Conservation (phyloP, 2,329 filamentous ascomycete genomes). For the Alternaria arbusti region DNA sequence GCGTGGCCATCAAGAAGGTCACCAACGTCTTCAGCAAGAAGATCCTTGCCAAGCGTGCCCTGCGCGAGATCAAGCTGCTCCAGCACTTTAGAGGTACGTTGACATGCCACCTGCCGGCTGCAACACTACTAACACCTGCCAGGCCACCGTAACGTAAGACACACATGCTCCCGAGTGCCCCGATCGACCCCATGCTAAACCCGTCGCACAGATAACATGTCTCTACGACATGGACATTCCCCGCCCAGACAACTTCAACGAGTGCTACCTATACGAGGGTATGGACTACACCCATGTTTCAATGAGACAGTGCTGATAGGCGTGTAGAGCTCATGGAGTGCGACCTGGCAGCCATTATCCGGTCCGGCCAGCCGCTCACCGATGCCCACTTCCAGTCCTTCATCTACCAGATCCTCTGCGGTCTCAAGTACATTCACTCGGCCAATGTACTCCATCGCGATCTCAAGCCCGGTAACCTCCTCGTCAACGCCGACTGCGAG, state of each 20-base stretch:
- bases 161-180: constrained; percentile 57
- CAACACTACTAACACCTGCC: constrained; percentile 28
- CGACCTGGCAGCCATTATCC: constrained; percentile 95
- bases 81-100: constrained; percentile 81
- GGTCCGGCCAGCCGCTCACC: constrained; percentile 94
- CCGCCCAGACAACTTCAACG: constrained; percentile 96
- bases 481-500: constrained; percentile 99
- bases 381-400: constrained; percentile 99
- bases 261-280: constrained; percentile 99
- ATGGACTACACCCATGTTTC: constrained; percentile 3
- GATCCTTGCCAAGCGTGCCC: constrained; percentile 95
- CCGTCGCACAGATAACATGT: constrained; percentile 80
- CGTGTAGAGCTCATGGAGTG: constrained; percentile 94
- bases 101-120: neutral
- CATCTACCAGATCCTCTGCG: constrained; percentile 99
- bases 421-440: constrained; percentile 98
- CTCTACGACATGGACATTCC: constrained; percentile 99
- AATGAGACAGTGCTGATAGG: constrained; percentile 26
- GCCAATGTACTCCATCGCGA: constrained; percentile 97
- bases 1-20: constrained; percentile 98
- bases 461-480: constrained; percentile 93
- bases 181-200: constrained; percentile 46
- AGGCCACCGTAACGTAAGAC: constrained; percentile 57
- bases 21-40: constrained; percentile 99
- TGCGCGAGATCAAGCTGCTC: constrained; percentile 97